Evolutionary conservation across 1,284 basidiomycete genomes (phyloP).

Genomic region (Ustilago curta): DNA sequence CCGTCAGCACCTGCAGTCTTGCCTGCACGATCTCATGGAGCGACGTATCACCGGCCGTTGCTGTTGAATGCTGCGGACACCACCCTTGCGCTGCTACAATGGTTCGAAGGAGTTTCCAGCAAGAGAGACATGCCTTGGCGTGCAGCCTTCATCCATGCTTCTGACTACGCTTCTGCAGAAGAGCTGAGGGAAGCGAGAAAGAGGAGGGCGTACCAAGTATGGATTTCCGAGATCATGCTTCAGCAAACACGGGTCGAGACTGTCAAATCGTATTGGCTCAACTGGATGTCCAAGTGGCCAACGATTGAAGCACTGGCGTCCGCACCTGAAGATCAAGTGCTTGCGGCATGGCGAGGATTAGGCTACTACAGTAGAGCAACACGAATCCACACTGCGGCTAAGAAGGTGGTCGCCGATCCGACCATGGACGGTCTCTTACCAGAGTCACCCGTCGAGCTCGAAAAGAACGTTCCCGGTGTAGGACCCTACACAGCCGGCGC

Average conservation of each 20-base stretch:
- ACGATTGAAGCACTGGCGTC: constrained; percentile 76
- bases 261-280: constrained; percentile 61
- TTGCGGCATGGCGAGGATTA: constrained; percentile 65
- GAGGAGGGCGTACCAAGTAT: constrained; percentile 74
- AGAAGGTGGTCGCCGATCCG: constrained; percentile 54
- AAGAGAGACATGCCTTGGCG: constrained; percentile 87
- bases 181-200: constrained; percentile 72
- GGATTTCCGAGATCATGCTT: constrained; percentile 94
- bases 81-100: constrained; percentile 69
- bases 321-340: constrained; percentile 71
- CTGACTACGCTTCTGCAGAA: constrained; percentile 69
- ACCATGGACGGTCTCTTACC: constrained; percentile 80
- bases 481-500: constrained; percentile 82
- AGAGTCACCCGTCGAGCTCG: constrained; percentile 81
- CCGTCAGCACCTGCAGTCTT: constrained; percentile 8
- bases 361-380: constrained; percentile 68
- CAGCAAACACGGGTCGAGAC: constrained; percentile 83
- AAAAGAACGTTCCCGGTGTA: constrained; percentile 86
- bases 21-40: constrained; percentile 33
- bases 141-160: constrained; percentile 73
- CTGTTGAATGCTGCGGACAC: constrained; percentile 33
- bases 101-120: constrained; percentile 78
- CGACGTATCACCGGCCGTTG: constrained; percentile 53
- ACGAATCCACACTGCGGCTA: constrained; percentile 62
- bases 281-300: constrained; percentile 66